phyloP scores from a whole-genome alignment of 768 basidiomycete species.

The Cystoderma amianthinum region DNA sequence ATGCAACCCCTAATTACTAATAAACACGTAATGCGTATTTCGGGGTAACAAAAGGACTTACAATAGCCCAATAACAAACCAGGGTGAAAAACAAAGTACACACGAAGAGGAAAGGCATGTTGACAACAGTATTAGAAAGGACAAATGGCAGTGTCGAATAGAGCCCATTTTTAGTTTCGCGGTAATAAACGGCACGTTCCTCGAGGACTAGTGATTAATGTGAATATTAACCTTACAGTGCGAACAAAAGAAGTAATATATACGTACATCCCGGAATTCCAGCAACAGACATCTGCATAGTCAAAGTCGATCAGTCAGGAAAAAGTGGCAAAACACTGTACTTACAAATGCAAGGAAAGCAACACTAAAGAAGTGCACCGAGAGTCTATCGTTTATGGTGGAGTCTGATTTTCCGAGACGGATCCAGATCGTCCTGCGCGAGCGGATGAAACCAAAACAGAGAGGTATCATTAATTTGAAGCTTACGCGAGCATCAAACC shows the following conservation, averaged over 20 bases:
- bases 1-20: slow-evolving; percentile 32
- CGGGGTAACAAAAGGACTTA: slow-evolving; percentile 13
- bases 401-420: slow-evolving; percentile 29
- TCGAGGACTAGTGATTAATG: slow-evolving; percentile 45
- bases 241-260: background rate
- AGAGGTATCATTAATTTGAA: slow-evolving; percentile 4
- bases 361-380: slow-evolving; percentile 50
- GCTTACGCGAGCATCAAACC: slow-evolving; percentile 37
- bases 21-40: background rate
- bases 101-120: slow-evolving; percentile 45
- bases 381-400: slow-evolving; percentile 39
- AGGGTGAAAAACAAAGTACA: slow-evolving; percentile 41
- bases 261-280: slow-evolving; percentile 46
- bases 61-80: slow-evolving; percentile 46
- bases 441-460: slow-evolving; percentile 15
- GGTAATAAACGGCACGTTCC: slow-evolving; percentile 48
- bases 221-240: background rate
- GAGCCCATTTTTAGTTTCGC: slow-evolving; percentile 51
- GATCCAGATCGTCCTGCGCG: slow-evolving; percentile 44
- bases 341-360: slow-evolving; percentile 45
- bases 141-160: slow-evolving; percentile 48
- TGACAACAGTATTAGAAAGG: slow-evolving; percentile 45
- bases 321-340: slow-evolving; percentile 1
- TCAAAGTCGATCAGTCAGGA: background rate
- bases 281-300: slow-evolving; percentile 45